phyloP scores from a whole-genome alignment of 2,329 filamentous ascomycete genomes.

The Monosporascus sp. region DNA sequence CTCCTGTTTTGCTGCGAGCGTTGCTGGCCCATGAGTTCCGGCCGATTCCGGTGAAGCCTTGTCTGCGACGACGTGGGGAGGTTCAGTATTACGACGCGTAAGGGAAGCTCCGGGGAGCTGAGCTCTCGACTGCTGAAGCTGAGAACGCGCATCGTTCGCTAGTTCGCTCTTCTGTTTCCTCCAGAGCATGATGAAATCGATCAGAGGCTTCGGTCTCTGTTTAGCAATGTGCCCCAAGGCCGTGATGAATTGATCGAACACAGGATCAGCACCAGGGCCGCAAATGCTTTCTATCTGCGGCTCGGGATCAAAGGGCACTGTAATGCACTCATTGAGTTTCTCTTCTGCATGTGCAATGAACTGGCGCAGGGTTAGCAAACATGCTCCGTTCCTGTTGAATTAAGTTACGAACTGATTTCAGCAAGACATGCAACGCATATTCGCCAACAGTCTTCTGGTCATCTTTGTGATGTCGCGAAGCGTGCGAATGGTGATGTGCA shows the following conservation, averaged over 20 bases:
- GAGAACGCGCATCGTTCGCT: conserved; percentile 61
- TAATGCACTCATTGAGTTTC: conserved; percentile 85
- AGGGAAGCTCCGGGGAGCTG: conserved; percentile 42
- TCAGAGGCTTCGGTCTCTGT: conserved; percentile 88
- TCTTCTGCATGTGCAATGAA: conserved; percentile 97
- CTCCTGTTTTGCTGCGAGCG: conserved; percentile 55
- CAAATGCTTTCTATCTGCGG: conserved; percentile 85
- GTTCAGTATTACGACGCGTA: conserved; percentile 70
- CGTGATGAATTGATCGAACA: conserved; percentile 89
- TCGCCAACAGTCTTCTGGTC: conserved; percentile 94
- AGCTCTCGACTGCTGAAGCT: conserved; percentile 49
- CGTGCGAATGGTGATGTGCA: conserved; percentile 70
- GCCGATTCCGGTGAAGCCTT: conserved; percentile 22
- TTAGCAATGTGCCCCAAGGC: conserved; percentile 92
- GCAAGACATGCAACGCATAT: conserved; percentile 93
- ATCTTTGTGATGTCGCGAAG: conserved; percentile 63
- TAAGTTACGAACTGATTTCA: conserved; percentile 67
- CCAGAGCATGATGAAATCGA: conserved; percentile 98
- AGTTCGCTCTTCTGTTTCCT: conserved; percentile 92
- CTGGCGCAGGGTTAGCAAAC: conserved; percentile 36
- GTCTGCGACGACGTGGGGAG: conserved; percentile 43
- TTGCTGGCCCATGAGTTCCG: conserved; percentile 30
- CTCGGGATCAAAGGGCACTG: conserved; percentile 72
- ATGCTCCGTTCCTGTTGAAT: neutral
- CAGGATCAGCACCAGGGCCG: conserved; percentile 78